phyloP scores from a whole-genome alignment of 345 rosid genomes.

The Ceriops zippeliana region DNA sequence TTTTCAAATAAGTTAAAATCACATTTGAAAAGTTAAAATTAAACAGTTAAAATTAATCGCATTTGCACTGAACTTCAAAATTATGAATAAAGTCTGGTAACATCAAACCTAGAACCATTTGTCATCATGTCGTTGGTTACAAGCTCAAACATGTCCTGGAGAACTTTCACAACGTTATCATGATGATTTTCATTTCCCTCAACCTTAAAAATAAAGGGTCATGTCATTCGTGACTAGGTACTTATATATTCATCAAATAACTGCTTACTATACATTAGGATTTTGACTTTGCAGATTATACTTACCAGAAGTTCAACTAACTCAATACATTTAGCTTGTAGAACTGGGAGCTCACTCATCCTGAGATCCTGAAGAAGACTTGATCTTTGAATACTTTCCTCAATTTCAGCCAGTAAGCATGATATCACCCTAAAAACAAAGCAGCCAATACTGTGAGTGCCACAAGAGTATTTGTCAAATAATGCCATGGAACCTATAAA shows the following conservation, averaged over 20 bases:
- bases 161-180: slow-evolving; percentile 63
- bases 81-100: slow-evolving; percentile 14
- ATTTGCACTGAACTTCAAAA: not conserved
- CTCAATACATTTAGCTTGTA: slow-evolving; percentile 60
- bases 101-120: slow-evolving; percentile 61
- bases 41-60: no score
- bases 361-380: slow-evolving; percentile 69
- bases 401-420: slow-evolving; percentile 59
- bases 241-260: not conserved
- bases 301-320: slow-evolving; percentile 83
- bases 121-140: slow-evolving; percentile 83
- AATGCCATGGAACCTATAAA: not conserved
- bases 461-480: not conserved
- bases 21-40: not conserved
- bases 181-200: slow-evolving; percentile 57
- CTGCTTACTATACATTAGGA: slow-evolving; percentile 1
- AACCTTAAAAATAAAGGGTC: slow-evolving; percentile 32
- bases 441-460: slow-evolving; percentile 10
- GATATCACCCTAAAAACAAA: slow-evolving; percentile 51
- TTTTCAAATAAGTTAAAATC: not conserved
- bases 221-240: slow-evolving; percentile 8
- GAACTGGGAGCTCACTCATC: slow-evolving; percentile 60
- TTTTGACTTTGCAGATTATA: slow-evolving; percentile 14
- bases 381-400: slow-evolving; percentile 61
- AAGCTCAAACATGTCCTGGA: slow-evolving; percentile 90